A percentile compares a stretch with the other conserved stretches of the same genome.
Evolutionary conservation across 208 protist genomes (phyloP).

Genomic region (Borovskyia barvae): DNA sequence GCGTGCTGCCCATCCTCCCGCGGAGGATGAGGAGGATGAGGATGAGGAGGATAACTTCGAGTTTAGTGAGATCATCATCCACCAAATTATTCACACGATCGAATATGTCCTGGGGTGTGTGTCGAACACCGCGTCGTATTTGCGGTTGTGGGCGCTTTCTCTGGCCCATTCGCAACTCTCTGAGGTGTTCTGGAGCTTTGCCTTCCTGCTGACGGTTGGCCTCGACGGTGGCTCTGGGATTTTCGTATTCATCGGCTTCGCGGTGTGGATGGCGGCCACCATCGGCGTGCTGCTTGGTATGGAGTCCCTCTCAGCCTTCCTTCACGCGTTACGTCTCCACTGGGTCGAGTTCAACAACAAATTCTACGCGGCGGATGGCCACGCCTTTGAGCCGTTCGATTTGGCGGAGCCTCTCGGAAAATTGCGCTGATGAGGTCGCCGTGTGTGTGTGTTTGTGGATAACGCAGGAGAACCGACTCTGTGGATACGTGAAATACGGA

Average conservation of each 20-base stretch:
- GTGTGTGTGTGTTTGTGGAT: too few species aligned
- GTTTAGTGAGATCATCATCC: slow-evolving; percentile 94
- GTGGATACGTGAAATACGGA: too few species aligned
- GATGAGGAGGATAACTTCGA: slow-evolving; percentile 67
- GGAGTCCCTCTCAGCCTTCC: slow-evolving; percentile 98
- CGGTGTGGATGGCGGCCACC: slow-evolving; percentile 92
- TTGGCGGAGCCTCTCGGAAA: slow-evolving; percentile 63
- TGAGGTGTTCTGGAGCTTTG: slow-evolving; percentile 91
- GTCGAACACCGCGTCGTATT: slow-evolving; percentile 99
- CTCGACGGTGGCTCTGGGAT: slow-evolving; percentile 55
- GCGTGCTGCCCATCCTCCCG: background rate
- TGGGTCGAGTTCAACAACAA: slow-evolving; percentile 98
- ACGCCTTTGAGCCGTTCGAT: slow-evolving; percentile 90
- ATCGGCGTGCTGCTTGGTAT: slow-evolving; percentile 97
- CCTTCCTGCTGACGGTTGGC: slow-evolving; percentile 50
- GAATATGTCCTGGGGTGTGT: slow-evolving; percentile 99
- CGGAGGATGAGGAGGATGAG: slow-evolving; percentile 35
- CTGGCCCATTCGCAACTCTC: slow-evolving; percentile 98
- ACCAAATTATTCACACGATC: slow-evolving; percentile 99
- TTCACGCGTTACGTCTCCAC: slow-evolving; percentile 98
- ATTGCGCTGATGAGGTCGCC: too few species aligned
- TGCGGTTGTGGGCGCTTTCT: slow-evolving; percentile 99
- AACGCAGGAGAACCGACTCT: too few species aligned
- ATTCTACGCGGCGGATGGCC: slow-evolving; percentile 95
- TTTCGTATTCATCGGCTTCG: slow-evolving; percentile 84